These are phyloP conservation scores for Eucalyptus polyanthemos DNA, from an alignment of 345 rosid species.

Conservation along the genomic window DNA sequence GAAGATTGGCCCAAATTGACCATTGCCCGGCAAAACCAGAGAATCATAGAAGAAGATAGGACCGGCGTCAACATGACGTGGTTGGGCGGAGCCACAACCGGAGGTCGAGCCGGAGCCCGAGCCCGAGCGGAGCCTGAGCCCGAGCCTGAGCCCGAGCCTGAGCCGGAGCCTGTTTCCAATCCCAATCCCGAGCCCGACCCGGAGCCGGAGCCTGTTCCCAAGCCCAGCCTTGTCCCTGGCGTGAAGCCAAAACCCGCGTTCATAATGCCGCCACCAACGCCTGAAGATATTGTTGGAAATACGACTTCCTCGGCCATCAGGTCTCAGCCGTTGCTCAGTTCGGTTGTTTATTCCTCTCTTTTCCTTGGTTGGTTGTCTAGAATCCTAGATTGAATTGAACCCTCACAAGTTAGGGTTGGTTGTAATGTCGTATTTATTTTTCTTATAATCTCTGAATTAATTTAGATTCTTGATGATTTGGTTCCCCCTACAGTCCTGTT, in stretches of 20 bases:
- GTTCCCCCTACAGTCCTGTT: background rate
- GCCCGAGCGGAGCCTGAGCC: background rate
- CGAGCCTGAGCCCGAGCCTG: background rate
- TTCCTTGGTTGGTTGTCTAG: background rate
- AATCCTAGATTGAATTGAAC: background rate
- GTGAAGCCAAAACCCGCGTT: background rate
- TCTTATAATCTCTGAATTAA: background rate
- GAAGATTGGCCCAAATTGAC: background rate
- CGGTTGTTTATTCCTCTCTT: background rate
- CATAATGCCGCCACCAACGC: background rate
- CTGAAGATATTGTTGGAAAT: background rate
- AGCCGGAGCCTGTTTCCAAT: background rate
- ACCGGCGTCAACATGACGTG: background rate
- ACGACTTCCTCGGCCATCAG: background rate
- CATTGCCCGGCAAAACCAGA: background rate
- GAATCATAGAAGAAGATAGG: background rate
- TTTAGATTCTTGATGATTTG: background rate
- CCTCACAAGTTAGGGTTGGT: background rate
- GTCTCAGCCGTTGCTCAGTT: background rate
- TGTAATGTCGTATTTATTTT: background rate
- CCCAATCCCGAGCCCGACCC: no score
- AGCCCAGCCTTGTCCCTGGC: background rate
- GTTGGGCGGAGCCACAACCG: background rate
- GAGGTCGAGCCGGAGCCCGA: background rate
- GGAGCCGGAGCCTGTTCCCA: background rate